Conservation (phyloP, 1,284 basidiomycete genomes). For the Mycosarcoma mackinlayi region DNA sequence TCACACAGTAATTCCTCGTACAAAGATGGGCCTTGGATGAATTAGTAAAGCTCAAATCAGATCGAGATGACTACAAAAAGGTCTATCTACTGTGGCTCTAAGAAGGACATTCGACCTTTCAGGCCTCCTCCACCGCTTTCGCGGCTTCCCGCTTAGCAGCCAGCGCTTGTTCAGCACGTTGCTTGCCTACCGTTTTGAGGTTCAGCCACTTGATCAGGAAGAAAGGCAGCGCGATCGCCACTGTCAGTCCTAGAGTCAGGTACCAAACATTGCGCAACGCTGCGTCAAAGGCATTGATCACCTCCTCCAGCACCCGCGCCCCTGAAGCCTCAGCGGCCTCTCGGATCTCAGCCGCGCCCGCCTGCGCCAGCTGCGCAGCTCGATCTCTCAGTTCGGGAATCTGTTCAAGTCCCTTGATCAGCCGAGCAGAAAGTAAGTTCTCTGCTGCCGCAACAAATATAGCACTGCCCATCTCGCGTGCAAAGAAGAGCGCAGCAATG, state of each 20-base stretch:
- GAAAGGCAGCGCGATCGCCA: conserved; percentile 18
- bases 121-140: conserved; percentile 9
- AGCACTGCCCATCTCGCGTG: conserved; percentile 30
- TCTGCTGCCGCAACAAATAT: conserved; percentile 23
- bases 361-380: conserved; percentile 9
- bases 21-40: no score
- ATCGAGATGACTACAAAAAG: no score
- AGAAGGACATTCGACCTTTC: no score
- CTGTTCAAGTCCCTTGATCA: conserved; percentile 11
- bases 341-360: conserved; percentile 17
- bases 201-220: conserved; percentile 30
- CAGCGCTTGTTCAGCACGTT: conserved; percentile 7
- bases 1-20: not conserved
- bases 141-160: not conserved
- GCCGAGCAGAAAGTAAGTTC: conserved; percentile 15
- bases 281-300: conserved; percentile 13
- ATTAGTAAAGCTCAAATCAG: no score
- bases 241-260: conserved; percentile 18
- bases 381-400: conserved; percentile 8
- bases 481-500: conserved; percentile 27
- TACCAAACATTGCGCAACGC: conserved; percentile 29
- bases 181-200: conserved; percentile 17
- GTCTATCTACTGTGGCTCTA: no score
- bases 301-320: conserved; percentile 5
- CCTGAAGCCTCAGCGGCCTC: conserved; percentile 8